These are phyloP conservation scores for Pistacia vera DNA, from an alignment of 345 rosid genomes.

Conservation along the genomic window DNA sequence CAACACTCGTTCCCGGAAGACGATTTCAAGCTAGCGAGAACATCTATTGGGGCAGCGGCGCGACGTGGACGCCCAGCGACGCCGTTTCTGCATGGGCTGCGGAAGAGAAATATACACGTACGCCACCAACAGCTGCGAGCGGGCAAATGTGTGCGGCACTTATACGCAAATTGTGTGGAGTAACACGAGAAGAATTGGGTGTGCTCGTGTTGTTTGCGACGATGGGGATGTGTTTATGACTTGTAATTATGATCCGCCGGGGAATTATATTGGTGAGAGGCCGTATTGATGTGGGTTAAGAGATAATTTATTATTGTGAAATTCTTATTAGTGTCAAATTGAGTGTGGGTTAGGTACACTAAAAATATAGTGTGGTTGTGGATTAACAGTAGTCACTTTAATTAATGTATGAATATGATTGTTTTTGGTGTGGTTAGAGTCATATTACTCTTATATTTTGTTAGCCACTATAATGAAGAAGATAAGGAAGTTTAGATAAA, in stretches of 20 bases:
- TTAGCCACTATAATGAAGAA: neutral
- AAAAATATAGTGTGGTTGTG: no score
- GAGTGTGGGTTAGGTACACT: neutral
- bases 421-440: neutral
- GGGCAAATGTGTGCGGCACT: slow-evolving; percentile 84
- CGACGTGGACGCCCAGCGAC: slow-evolving; percentile 59
- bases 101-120: slow-evolving; percentile 73
- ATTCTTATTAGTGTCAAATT: no score
- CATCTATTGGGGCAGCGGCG: slow-evolving; percentile 79
- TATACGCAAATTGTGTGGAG: slow-evolving; percentile 91
- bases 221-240: slow-evolving; percentile 87
- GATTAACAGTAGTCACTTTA: no score
- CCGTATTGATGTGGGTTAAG: slow-evolving; percentile 46
- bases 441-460: no score
- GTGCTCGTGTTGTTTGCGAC: slow-evolving; percentile 76
- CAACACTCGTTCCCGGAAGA: slow-evolving; percentile 68
- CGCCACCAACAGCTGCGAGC: slow-evolving; percentile 48
- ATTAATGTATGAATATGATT: neutral
- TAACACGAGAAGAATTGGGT: slow-evolving; percentile 62
- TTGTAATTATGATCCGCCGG: slow-evolving; percentile 87
- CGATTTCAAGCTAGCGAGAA: slow-evolving; percentile 77
- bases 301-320: no score
- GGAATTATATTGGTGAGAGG: slow-evolving; percentile 76
- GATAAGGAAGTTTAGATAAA: no score
- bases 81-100: slow-evolving; percentile 72